phyloP scores from a whole-genome alignment of 768 basidiomycete genomes.

The Leucosporidium creatinivorum region DNA sequence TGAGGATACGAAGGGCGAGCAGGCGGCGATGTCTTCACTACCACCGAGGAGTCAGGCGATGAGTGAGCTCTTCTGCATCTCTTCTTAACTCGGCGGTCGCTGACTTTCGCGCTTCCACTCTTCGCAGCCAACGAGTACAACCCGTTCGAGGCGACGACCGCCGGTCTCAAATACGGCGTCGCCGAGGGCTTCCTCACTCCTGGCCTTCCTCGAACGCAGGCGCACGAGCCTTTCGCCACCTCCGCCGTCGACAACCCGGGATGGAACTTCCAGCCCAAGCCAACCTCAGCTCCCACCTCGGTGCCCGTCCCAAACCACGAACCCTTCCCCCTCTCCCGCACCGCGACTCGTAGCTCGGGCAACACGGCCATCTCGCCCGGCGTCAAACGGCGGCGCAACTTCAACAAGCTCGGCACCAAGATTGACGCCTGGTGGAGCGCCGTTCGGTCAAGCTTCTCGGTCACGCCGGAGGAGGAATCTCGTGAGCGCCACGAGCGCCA shows the following conservation, averaged over 20 bases:
- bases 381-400: constrained; percentile 24
- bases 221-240: constrained; percentile 1
- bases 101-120: not conserved
- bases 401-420: constrained; percentile 32
- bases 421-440: constrained; percentile 39
- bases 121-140: constrained; percentile 19
- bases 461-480: constrained; percentile 7
- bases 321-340: not conserved
- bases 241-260: not conserved
- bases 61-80: constrained; percentile 2
- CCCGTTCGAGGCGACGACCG: constrained; percentile 26
- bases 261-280: constrained; percentile 16
- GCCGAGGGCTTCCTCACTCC: constrained; percentile 24
- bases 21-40: not conserved
- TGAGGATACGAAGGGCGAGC: not conserved
- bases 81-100: not conserved
- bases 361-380: constrained; percentile 22
- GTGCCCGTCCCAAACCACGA: constrained; percentile 11
- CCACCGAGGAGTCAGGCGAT: constrained; percentile 9
- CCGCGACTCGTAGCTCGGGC: constrained; percentile 4
- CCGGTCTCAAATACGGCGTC: constrained; percentile 1
- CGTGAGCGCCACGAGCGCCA: constrained; percentile 4
- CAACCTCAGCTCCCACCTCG: constrained; percentile 21
- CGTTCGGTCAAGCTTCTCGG: constrained; percentile 33
- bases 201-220: not conserved